phyloP scores from a whole-genome alignment of 257 asterid genomes.

The Scutellaria galericulata region DNA sequence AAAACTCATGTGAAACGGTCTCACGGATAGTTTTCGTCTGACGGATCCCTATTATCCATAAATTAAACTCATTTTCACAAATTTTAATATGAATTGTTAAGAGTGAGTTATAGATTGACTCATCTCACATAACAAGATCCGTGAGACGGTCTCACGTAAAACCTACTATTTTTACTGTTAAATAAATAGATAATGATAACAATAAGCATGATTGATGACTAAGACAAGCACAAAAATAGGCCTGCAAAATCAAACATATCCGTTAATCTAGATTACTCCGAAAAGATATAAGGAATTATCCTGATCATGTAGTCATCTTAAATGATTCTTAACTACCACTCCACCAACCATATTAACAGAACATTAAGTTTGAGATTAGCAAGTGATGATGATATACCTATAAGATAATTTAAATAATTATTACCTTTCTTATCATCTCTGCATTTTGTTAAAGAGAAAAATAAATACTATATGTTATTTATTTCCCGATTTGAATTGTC shows the following conservation, averaged over 20 bases:
- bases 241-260: slow-evolving; percentile 6
- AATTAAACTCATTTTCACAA: no score
- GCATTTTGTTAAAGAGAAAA: no score
- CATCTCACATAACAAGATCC: no score
- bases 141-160: no score
- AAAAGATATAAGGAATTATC: slow-evolving; percentile 30
- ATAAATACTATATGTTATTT: no score
- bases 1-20: no score
- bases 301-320: slow-evolving; percentile 24
- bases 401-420: slow-evolving; percentile 49
- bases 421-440: slow-evolving; percentile 25
- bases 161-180: no score
- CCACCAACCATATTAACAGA: slow-evolving; percentile 38
- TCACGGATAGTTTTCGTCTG: no score
- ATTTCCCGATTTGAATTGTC: no score
- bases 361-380: slow-evolving; percentile 21
- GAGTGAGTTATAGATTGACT: no score
- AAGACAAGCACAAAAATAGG: slow-evolving; percentile 23
- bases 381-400: slow-evolving; percentile 18
- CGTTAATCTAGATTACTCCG: slow-evolving; percentile 9
- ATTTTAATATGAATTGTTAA: no score
- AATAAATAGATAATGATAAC: background rate
- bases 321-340: slow-evolving; percentile 28
- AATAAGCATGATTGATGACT: slow-evolving; percentile 27
- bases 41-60: no score